These are phyloP conservation scores for Chlamydomonas incerta DNA, from an alignment of 139 green algal species.

Conservation along the genomic window DNA sequence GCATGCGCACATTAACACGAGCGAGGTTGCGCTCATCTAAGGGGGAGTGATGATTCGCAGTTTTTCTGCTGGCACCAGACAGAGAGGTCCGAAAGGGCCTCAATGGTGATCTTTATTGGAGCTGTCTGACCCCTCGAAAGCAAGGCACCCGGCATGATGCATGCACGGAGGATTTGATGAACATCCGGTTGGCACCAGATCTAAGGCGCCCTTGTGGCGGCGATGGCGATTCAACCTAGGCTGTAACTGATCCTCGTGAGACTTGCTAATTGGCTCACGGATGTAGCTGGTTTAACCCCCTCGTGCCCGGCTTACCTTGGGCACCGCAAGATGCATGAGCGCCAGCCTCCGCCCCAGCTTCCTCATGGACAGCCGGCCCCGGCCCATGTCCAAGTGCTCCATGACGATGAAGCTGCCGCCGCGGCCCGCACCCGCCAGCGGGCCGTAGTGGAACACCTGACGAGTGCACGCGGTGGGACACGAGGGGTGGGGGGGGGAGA, in stretches of 20 bases:
- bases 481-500: not conserved
- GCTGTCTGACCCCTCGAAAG: slow-evolving; percentile 48
- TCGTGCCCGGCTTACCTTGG: slow-evolving; percentile 33
- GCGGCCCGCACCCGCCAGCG: not conserved
- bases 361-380: slow-evolving; percentile 37
- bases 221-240: slow-evolving; percentile 5
- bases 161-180: slow-evolving; percentile 19
- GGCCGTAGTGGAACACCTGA: slow-evolving; percentile 45
- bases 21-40: too few species aligned
- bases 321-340: slow-evolving; percentile 88
- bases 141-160: not conserved
- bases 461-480: too few species aligned
- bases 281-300: too few species aligned
- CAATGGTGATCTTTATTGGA: slow-evolving; percentile 49
- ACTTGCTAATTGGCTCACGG: too few species aligned
- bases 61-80: slow-evolving; percentile 49
- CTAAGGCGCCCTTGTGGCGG: not conserved
- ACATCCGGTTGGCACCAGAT: slow-evolving; percentile 50
- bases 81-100: not conserved
- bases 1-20: too few species aligned
- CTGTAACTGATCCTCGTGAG: slow-evolving; percentile 43
- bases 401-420: slow-evolving; percentile 94
- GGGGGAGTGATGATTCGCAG: slow-evolving; percentile 28
- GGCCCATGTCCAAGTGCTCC: slow-evolving; percentile 87
- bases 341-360: slow-evolving; percentile 86